Base-by-base conservation (phyloP, 176 grass and related monocot genomes). In the Carex parvula region DNA sequence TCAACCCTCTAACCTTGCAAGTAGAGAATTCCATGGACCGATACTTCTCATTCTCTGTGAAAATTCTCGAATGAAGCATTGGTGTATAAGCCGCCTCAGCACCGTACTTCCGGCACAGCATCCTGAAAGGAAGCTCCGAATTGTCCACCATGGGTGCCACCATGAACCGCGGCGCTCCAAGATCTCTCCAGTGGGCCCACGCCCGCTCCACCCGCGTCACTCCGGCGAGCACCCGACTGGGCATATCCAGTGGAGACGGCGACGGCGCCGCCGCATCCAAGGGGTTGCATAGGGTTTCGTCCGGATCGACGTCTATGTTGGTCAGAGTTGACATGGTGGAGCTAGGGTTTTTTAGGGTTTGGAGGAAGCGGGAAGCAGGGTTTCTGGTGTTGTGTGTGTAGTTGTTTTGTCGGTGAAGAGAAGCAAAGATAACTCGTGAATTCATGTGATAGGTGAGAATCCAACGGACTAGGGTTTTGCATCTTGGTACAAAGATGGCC, bases 131-230 rank as follows among this genome's bases (percentile, higher is more conserved):
- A 0, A 99, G 90, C 85, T 99, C 93, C 1, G 96, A 99, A 85
- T 95, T 99, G 80, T 99, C 96, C 81, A 99, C 96, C 96, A 99
- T 95, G 41, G 96, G 96, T 2, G 96, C 96, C 46, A 99, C 93
- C 5, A 90, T 3, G 76, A 99, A 60, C 33, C 65, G 76, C 16
- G 96, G 96, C 29, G 93, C 69, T 0, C 93, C 91, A 67, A 99
- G 81, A 64, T 85, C 86, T 65, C 78, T 86, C 96, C 96, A 99
- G 87, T 99, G 93, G 17, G 89, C 91, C 96, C 96, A 99, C 61
- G 96, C 93, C 37, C 91, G 88, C 81, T 90, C 86, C 69, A 94
- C 74, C 75, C 88, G 79, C 65, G 84, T 79, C 76, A 88, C 90
- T 70, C 81, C 87, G 37, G 73, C 68, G 11, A 90, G 64, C 41